Evolutionary conservation across 2,329 filamentous ascomycete species (phyloP).

Genomic region (Scytalidium sp.): DNA sequence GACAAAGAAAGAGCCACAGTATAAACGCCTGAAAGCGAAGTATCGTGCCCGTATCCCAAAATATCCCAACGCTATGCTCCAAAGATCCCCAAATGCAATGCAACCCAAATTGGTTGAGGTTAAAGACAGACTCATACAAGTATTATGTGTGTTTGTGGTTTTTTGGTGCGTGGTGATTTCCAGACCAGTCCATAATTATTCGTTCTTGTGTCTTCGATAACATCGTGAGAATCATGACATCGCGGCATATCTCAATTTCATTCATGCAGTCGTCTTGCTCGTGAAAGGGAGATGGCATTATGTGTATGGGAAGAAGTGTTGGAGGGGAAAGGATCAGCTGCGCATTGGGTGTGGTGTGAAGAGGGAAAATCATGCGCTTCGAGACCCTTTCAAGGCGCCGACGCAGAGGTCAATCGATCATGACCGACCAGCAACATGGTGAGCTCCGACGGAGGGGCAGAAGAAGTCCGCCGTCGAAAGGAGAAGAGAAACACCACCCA

Average conservation of each 20-base stretch:
- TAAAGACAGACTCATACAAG: conserved; percentile 8
- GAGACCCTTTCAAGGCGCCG: conserved; percentile 22
- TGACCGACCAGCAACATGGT: conserved; percentile 28
- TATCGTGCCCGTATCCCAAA: conserved; percentile 16
- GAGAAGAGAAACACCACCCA: conserved; percentile 29
- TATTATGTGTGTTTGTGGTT: conserved; percentile 14
- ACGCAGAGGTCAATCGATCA: conserved; percentile 21
- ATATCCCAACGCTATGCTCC: conserved; percentile 25
- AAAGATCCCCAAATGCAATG: conserved; percentile 24
- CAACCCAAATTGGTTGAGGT: conserved; percentile 15
- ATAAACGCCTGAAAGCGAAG: conserved; percentile 12
- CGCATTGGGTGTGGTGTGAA: conserved; percentile 1
- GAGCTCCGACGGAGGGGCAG: conserved; percentile 26
- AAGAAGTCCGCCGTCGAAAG: conserved; percentile 25
- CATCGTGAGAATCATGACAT: conserved; percentile 25
- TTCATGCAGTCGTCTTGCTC: conserved; percentile 16
- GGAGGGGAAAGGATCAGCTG: conserved; percentile 7
- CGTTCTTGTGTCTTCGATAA: conserved; percentile 28
- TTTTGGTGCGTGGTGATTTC: conserved; percentile 4
- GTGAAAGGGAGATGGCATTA: conserved; percentile 8
- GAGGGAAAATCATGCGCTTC: neutral
- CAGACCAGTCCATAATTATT: conserved; percentile 13
- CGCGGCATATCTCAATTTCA: conserved; percentile 12
- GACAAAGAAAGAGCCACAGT: conserved; percentile 3
- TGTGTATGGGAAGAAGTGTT: conserved; percentile 1